phyloP scores from a whole-genome alignment of 2,329 filamentous ascomycete genomes.

The Pseudogymnoascus sp. region DNA sequence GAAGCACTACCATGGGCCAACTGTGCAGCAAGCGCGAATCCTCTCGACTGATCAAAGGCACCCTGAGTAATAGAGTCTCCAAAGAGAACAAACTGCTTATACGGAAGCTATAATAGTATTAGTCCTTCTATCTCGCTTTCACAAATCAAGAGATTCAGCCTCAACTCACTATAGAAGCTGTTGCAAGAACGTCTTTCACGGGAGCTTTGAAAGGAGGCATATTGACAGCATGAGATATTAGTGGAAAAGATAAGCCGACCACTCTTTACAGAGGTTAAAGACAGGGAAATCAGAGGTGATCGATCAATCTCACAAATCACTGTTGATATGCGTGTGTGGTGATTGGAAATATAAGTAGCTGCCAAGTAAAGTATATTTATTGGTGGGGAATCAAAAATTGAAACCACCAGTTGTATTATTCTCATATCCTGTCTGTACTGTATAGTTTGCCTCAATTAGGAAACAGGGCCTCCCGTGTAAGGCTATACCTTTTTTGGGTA shows the following conservation, averaged over 20 bases:
- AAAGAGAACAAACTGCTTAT: constrained; percentile 67
- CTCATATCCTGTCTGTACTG: neutral
- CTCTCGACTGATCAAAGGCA: constrained; percentile 53
- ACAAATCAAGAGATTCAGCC: neutral
- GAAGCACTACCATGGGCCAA: constrained; percentile 55
- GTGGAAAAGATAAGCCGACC: neutral
- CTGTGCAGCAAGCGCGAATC: constrained; percentile 68
- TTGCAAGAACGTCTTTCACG: neutral
- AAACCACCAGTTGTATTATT: neutral
- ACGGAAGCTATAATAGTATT: neutral
- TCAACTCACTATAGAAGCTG: neutral
- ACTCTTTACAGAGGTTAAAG: neutral
- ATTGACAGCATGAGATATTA: neutral
- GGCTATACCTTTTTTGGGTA: neutral
- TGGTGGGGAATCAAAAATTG: neutral
- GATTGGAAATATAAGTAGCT: neutral
- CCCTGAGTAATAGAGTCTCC: constrained; percentile 84
- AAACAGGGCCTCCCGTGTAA: neutral
- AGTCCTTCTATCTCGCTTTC: neutral
- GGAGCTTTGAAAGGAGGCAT: constrained; percentile 3
- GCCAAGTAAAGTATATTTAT: neutral
- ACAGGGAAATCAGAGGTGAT: neutral
- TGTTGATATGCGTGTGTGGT: neutral
- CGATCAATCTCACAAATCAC: neutral
- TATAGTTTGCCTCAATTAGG: neutral